Conservation (phyloP, 1,284 basidiomycete genomes). For the Microstroma glucosiphilum region DNA sequence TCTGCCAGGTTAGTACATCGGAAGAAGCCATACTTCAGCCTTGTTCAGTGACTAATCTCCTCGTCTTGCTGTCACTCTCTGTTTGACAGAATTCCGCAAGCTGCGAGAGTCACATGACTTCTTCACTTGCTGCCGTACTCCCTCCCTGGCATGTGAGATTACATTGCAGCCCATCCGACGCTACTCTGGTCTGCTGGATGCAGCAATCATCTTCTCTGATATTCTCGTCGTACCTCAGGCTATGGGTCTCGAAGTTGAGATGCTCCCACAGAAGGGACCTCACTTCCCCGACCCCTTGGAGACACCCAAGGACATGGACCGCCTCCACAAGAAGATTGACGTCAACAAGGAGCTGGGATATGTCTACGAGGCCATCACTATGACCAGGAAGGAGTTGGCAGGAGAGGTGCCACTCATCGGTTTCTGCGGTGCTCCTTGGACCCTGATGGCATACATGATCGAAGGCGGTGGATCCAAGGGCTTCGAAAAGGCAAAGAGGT, state of each 20-base stretch:
- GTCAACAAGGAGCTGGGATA: slow-evolving; percentile 50
- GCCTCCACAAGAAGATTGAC: slow-evolving; percentile 45
- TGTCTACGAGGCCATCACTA: slow-evolving; percentile 44
- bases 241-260: slow-evolving; percentile 49
- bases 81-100: slow-evolving; percentile 41
- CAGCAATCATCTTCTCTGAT: slow-evolving; percentile 50
- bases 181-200: slow-evolving; percentile 45
- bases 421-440: slow-evolving; percentile 50
- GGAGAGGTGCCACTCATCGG: slow-evolving; percentile 50
- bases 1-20: slow-evolving; percentile 68
- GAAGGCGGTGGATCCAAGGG: slow-evolving; percentile 48
- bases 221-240: slow-evolving; percentile 50
- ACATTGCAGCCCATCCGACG: slow-evolving; percentile 48
- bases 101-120: slow-evolving; percentile 48
- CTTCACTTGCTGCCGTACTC: slow-evolving; percentile 48
- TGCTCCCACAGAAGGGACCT: slow-evolving; percentile 47
- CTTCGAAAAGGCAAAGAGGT: slow-evolving; percentile 49
- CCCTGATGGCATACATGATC: slow-evolving; percentile 51
- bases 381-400: slow-evolving; percentile 43
- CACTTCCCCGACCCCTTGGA: slow-evolving; percentile 45
- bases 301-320: slow-evolving; percentile 39
- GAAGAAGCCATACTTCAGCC: too few species aligned
- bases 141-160: slow-evolving; percentile 47
- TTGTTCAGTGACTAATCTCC: too few species aligned
- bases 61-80: not conserved